phyloP scores from a whole-genome alignment of 1,284 basidiomycete species.

The Microbotryum silenes-acaulis region DNA sequence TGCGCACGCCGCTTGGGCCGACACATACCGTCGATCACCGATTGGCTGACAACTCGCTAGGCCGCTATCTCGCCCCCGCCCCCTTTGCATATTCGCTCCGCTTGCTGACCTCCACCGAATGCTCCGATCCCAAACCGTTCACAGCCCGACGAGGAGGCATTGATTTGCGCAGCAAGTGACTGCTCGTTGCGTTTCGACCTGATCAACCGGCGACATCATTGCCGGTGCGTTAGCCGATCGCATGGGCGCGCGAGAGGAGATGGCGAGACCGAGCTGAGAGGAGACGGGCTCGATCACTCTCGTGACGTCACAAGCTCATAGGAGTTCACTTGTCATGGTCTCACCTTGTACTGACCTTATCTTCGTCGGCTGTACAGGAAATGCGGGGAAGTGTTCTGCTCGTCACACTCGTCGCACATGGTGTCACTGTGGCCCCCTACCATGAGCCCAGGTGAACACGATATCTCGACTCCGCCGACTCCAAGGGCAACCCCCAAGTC shows the following conservation, averaged over 20 bases:
- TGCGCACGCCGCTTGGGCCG: background rate
- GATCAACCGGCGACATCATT: slow-evolving; percentile 2
- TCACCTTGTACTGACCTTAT: background rate
- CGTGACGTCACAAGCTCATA: background rate
- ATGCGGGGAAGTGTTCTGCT: slow-evolving; percentile 3
- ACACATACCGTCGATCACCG: background rate
- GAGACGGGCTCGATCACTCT: background rate
- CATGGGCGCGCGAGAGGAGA: background rate
- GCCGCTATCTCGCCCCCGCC: too few relatives aligned
- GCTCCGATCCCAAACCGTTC: background rate
- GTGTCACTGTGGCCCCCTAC: background rate
- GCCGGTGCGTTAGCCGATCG: background rate
- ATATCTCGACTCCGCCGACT: background rate
- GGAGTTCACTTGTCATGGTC: background rate
- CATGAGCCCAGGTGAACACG: background rate
- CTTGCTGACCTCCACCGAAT: too few relatives aligned
- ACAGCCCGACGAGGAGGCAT: slow-evolving; percentile 6
- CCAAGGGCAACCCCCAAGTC: background rate
- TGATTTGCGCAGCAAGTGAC: background rate
- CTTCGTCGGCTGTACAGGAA: background rate
- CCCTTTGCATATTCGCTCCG: background rate
- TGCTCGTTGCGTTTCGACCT: background rate
- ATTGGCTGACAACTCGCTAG: background rate
- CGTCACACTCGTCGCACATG: background rate
- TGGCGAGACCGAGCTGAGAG: background rate